Percentiles rank a stretch among this genome's conserved stretches.
phyloP scores from a whole-genome alignment of 2,329 filamentous ascomycete species.

The Neofusicoccum umdonicola region DNA sequence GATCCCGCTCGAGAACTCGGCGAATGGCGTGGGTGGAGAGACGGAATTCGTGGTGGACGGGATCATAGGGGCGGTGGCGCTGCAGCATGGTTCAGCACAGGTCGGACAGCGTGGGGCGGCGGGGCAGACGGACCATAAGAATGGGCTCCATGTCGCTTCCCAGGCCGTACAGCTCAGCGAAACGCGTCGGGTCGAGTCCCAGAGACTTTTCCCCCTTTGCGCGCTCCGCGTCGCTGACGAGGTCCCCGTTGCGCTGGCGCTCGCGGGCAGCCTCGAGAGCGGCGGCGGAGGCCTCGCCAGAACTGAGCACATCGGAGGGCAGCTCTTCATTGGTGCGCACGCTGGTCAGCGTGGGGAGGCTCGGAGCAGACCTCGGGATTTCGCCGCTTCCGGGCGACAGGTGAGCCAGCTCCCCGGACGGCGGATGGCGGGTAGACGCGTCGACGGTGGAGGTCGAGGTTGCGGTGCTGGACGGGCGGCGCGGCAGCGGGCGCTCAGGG shows the following conservation, averaged over 20 bases:
- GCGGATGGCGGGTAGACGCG: background rate
- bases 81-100: background rate
- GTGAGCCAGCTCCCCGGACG: background rate
- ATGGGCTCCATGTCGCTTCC: constrained; percentile 21
- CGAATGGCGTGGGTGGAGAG: constrained; percentile 20
- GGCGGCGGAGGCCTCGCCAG: constrained; percentile 2
- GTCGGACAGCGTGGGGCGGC: background rate
- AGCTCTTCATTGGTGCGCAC: constrained; percentile 14
- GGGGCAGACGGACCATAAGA: constrained; percentile 14
- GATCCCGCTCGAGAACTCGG: constrained; percentile 18
- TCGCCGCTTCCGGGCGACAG: background rate
- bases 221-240: background rate
- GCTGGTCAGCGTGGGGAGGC: background rate
- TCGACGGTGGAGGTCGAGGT: background rate
- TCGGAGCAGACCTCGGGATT: constrained; percentile 4
- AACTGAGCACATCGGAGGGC: constrained; percentile 11
- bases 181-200: constrained; percentile 14
- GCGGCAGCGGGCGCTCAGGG: constrained; percentile 6
- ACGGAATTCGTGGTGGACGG: constrained; percentile 17
- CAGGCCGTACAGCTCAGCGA: constrained; percentile 20
- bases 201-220: constrained; percentile 14
- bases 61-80: constrained; percentile 20
- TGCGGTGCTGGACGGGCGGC: background rate
- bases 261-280: constrained; percentile 8
- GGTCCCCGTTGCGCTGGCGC: constrained; percentile 12